phyloP scores from a whole-genome alignment of 164 flowering plant genomes.

The Stephania yunnanensis region DNA sequence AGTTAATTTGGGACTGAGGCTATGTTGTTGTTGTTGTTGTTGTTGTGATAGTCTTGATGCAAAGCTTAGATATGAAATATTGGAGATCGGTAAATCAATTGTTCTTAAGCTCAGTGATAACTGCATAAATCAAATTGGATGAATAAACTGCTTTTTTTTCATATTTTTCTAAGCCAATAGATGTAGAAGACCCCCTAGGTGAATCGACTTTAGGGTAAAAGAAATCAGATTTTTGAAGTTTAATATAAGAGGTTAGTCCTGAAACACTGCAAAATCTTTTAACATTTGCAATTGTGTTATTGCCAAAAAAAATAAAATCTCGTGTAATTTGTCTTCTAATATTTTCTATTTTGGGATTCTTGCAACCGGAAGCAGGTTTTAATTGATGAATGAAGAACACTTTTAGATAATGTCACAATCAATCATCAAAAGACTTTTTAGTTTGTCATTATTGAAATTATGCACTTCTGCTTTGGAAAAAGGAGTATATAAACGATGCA shows the following conservation, averaged over 20 bases:
- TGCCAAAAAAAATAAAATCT: not conserved
- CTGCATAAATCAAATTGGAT: not conserved
- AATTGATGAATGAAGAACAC: not conserved
- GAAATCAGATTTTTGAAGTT: not conserved
- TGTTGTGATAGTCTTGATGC: not conserved
- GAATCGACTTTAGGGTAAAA: not conserved
- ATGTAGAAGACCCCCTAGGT: not conserved
- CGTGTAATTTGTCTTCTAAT: not conserved
- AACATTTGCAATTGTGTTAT: not conserved
- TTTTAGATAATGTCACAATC: not conserved
- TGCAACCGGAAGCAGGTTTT: not conserved
- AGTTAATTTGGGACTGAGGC: no score
- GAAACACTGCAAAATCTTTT: not conserved
- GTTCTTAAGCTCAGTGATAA: not conserved
- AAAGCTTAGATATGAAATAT: not conserved
- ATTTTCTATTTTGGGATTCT: not conserved
- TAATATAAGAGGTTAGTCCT: not conserved
- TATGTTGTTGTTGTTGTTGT: no score
- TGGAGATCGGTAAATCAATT: not conserved
- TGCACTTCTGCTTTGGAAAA: not conserved
- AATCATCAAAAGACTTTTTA: no score
- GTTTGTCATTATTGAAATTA: not conserved
- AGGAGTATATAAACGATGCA: not conserved
- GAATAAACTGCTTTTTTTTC: not conserved
- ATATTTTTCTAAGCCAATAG: not conserved